phyloP scores from a whole-genome alignment of 1,139 yeast genomes.

The Groenewaldozyma sp. region DNA sequence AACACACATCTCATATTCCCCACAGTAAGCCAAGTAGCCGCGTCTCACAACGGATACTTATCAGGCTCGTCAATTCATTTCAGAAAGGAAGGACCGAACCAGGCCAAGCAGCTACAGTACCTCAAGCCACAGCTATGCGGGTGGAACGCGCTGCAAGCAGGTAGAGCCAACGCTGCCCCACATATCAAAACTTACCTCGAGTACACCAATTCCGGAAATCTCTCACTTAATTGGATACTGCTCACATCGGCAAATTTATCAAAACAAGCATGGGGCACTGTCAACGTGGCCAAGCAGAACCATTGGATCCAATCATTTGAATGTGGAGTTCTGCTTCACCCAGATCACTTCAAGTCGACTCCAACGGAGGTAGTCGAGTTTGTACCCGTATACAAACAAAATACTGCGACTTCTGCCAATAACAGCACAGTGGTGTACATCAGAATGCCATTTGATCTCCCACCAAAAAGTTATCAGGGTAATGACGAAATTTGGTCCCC shows the following conservation, averaged over 20 bases:
- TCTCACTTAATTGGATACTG: conserved; percentile 23
- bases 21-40: conserved; percentile 22
- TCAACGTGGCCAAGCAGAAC: conserved; percentile 13
- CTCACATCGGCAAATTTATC: conserved; percentile 31
- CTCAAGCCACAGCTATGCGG: conserved; percentile 19
- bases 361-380: conserved; percentile 6
- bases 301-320: conserved; percentile 28
- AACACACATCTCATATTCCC: conserved; percentile 23
- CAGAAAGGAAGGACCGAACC: conserved; percentile 12
- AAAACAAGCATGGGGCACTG: conserved; percentile 31
- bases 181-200: conserved; percentile 30
- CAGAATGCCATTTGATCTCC: conserved; percentile 25
- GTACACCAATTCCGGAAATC: conserved; percentile 9
- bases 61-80: conserved; percentile 27
- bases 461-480: conserved; percentile 16
- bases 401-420: not conserved
- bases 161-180: conserved; percentile 27
- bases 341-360: conserved; percentile 10
- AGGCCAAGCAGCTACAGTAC: conserved; percentile 19
- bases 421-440: conserved; percentile 9
- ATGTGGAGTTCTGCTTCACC: conserved; percentile 25
- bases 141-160: conserved; percentile 26
- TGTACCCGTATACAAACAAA: conserved; percentile 15
- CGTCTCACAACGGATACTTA: conserved; percentile 26
- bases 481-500: conserved; percentile 21